Evolutionary conservation across 768 basidiomycete genomes (phyloP), one percentile per base, ranked within the genome.

Genomic region (Lactifluus hygrophoroides): DNA sequence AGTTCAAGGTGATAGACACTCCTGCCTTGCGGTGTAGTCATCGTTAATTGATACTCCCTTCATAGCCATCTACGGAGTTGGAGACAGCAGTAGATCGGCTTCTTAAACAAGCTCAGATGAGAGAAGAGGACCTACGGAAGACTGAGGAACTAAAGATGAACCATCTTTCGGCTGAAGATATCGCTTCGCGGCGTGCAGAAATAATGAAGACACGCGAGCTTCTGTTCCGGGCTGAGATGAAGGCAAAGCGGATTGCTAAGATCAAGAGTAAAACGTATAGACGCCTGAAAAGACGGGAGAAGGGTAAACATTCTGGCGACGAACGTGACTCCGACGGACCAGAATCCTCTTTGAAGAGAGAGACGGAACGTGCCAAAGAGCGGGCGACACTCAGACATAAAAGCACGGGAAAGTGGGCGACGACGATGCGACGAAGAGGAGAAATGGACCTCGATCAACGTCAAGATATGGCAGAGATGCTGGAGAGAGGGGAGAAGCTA

Each of bases 241-340:
- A 95, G 69, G 90, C 93, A 17, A 88, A 88, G 67, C 83, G 94
- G 17, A 77, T 95, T 17, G 82, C 86, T 21, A 97, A 94, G 74
- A 99, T 99, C 73, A 98, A 98, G 76, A 91, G 88, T 70, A 95
- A 93, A 73, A 83, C 90, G 2, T 98, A 93, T 69, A 79, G 94
- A 28, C 86, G 87, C 63, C 77, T 97, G 47, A 85, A 84, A 67
- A 80, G 90, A 69, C 93, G 88, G 68, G 82, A 87, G 66, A 79
- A 80, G 46, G 88, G 85, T 57, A 83, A 82, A 61, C 72, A 85
- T 69, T 69, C 66, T n/a, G 78, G 79, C 57, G 76, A 76, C 52
- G 84, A 79, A 40, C 75, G 74, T 8, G 80, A 79, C 34, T 82
- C 54, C 2, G 75, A 77, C 13, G 77, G 76, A 16, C 81, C 80